These are phyloP conservation scores for Irpex sp. DNA, from an alignment of 1,284 basidiomycete species.

Conservation along the genomic window DNA sequence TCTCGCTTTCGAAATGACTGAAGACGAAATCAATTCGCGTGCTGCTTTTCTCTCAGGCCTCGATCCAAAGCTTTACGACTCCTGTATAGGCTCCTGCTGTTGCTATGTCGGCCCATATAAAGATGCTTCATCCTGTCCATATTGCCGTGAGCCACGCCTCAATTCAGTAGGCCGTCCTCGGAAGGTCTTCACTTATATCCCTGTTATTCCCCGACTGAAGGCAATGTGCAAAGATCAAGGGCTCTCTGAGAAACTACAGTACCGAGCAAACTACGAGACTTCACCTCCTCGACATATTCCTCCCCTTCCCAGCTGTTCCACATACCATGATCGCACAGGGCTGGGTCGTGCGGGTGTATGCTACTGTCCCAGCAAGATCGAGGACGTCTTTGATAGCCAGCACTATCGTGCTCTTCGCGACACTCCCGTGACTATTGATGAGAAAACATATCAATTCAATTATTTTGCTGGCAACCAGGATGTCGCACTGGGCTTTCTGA, in stretches of 20 bases:
- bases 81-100: constrained; percentile 36
- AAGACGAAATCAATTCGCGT: constrained; percentile 10
- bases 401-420: constrained; percentile 1
- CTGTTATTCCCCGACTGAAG: constrained; percentile 12
- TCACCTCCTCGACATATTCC: no score
- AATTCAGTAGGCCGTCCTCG: constrained; percentile 14
- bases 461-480: constrained; percentile 25
- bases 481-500: constrained; percentile 27
- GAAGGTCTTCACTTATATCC: constrained; percentile 16
- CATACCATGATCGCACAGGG: no score
- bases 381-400: constrained; percentile 3
- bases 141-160: constrained; percentile 27
- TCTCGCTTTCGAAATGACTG: no score
- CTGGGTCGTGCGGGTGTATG: no score
- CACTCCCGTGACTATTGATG: constrained; percentile 11
- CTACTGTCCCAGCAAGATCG: constrained; percentile 10
- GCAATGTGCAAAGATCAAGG: constrained; percentile 4
- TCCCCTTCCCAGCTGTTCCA: no score
- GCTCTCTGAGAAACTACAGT: constrained; percentile 15
- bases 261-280: no score
- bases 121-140: constrained; percentile 25
- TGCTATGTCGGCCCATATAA: constrained; percentile 28
- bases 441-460: constrained; percentile 10
- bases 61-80: constrained; percentile 29
- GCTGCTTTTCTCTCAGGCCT: constrained; percentile 27